Conservation (phyloP, 2,329 filamentous ascomycete species). For the Cytospora chrysosperma region DNA sequence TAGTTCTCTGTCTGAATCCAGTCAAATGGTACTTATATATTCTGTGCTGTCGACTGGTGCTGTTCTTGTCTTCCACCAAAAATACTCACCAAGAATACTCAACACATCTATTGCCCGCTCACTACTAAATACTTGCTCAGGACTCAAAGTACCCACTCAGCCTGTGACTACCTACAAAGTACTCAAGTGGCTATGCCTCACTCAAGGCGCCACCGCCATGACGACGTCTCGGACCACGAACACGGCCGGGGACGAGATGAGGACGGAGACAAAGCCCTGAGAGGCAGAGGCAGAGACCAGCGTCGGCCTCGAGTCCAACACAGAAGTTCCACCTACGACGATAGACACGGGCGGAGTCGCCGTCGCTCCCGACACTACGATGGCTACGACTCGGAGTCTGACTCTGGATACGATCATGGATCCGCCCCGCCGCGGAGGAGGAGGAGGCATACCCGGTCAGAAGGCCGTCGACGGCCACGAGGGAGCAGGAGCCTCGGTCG, state of each 20-base stretch:
- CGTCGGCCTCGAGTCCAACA: not conserved
- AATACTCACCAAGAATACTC: no score
- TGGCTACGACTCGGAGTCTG: not conserved
- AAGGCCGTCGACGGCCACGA: not conserved
- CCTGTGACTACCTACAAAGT: no score
- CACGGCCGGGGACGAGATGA: not conserved
- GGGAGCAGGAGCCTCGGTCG: not conserved
- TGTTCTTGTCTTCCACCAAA: no score
- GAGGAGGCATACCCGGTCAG: not conserved
- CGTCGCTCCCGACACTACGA: not conserved
- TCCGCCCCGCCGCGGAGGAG: not conserved
- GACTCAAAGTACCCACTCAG: no score
- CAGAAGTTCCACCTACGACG: constrained; percentile 2
- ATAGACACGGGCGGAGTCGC: not conserved
- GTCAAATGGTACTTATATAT: no score
- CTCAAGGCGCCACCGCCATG: not conserved
- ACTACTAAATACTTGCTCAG: no score
- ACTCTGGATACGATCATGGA: not conserved
- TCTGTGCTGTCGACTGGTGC: no score
- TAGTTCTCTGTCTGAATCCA: no score
- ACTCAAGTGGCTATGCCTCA: not conserved
- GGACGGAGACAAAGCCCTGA: not conserved
- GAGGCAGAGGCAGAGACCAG: not conserved
- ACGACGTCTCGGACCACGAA: not conserved
- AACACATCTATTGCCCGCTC: no score